A percentile compares a stretch with the other conserved stretches of the same genome.
These are phyloP conservation scores for Talaromyces sp. DNA, from an alignment of 2,329 filamentous ascomycete species.

Conservation along the genomic window DNA sequence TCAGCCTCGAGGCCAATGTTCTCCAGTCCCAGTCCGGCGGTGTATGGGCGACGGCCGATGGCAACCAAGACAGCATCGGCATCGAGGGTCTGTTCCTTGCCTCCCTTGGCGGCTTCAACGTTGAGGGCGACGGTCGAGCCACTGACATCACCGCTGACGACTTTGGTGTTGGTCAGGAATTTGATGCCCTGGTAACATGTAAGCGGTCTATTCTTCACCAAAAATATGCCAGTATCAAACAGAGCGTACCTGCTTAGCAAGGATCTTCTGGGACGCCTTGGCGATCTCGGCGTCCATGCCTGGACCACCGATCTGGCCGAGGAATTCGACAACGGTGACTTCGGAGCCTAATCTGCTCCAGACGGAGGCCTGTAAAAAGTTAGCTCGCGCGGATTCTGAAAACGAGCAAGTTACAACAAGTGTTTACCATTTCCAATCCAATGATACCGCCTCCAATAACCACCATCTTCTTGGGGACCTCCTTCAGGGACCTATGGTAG, in stretches of 20 bases:
- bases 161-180: conserved; percentile 98
- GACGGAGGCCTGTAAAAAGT: conserved; percentile 61
- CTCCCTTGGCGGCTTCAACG: conserved; percentile 89
- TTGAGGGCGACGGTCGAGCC: conserved; percentile 74
- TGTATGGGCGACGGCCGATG: conserved; percentile 95
- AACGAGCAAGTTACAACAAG: not conserved
- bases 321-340: conserved; percentile 95
- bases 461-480: conserved; percentile 93
- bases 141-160: conserved; percentile 73
- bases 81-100: conserved; percentile 87
- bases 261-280: conserved; percentile 85
- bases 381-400: not conserved
- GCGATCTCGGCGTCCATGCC: conserved; percentile 95
- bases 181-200: conserved; percentile 62
- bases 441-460: conserved; percentile 99
- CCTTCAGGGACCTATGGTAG: conserved; percentile 55
- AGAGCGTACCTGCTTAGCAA: conserved; percentile 66
- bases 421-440: conserved; percentile 83
- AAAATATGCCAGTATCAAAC: not conserved
- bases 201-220: not conserved
- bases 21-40: conserved; percentile 82
- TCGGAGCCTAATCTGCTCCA: conserved; percentile 92
- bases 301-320: conserved; percentile 92
- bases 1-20: conserved; percentile 73
- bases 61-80: conserved; percentile 94